Base-by-base conservation (phyloP, 345 rosid species). In the Ceriops tagal region DNA sequence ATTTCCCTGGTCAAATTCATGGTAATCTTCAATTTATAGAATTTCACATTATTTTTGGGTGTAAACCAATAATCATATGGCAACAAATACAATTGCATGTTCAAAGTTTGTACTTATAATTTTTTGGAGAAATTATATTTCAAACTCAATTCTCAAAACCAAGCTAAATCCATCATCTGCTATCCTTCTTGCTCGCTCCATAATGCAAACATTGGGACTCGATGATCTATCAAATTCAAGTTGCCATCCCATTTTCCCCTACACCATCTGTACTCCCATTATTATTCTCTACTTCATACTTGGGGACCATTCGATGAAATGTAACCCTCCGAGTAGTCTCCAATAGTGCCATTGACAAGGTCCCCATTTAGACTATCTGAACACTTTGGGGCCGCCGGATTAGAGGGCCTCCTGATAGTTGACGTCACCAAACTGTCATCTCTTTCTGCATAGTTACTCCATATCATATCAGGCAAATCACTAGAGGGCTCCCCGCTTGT, bases 171-270 rank as follows among this genome's bases (percentile, higher is more conserved):
- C 37, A 34, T 34, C 58, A 24, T 58, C 8, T 28, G 5, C 26
- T 1, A 18, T 16, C 8, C 9, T 21, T 30, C 47, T 71, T 65
- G 79, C 43, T 82, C 82, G 56, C 84, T 85, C 92, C 89, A 85
- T 72, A 87, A 67, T 1, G 89, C 88, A 79, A 87, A 87, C 83
- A 82, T 81, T 0, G 92, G 84, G 27, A 66, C 82, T 60, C 82
- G 87, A 69, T 74, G 84, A 8, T 34, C 37, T 53, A 62, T 85
- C 80, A 82, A 75, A 27, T 75, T 84, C 66, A 81, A 46, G 61
- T 67, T 78, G 9, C 75, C 82, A 27, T 63, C 69, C 82, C 73
- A 9, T 67, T 53, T 63, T 59, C 37, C 10, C 37, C 53, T 32
- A 72, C 64, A 20, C 61, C 57, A 53, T 60, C 67, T 21, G 60